Evolutionary conservation across 2,329 filamentous ascomycete genomes (phyloP).

Genomic region (Trichoderma pleuroti): DNA sequence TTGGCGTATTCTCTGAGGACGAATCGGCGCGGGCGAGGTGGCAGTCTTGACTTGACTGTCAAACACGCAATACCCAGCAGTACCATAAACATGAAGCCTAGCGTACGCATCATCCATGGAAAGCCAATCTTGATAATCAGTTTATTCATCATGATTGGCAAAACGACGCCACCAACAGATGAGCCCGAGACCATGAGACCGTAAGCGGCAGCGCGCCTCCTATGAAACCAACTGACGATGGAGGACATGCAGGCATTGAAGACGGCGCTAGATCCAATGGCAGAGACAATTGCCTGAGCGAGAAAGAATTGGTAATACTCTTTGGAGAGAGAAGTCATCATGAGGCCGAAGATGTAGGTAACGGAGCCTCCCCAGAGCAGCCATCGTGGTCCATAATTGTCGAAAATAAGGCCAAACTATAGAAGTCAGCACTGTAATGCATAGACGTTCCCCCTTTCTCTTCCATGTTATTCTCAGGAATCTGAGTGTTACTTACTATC

Average conservation of each 20-base stretch:
- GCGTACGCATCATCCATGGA: constrained; percentile 47
- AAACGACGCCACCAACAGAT: constrained; percentile 53
- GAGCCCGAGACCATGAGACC: constrained; percentile 53
- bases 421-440: neutral
- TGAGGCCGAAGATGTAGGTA: constrained; percentile 59
- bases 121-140: constrained; percentile 47
- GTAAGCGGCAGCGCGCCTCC: constrained; percentile 49
- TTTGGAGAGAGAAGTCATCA: constrained; percentile 57
- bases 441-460: neutral
- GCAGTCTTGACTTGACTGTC: constrained; percentile 41
- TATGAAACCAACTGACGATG: constrained; percentile 51
- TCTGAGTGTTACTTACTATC: constrained; percentile 30
- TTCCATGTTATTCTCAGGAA: neutral
- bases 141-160: constrained; percentile 58
- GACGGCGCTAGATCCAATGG: constrained; percentile 42
- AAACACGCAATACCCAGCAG: constrained; percentile 35
- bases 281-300: constrained; percentile 39
- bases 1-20: constrained; percentile 44
- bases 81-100: constrained; percentile 45
- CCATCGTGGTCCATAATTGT: constrained; percentile 60
- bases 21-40: constrained; percentile 45
- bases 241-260: constrained; percentile 43
- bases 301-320: constrained; percentile 46
- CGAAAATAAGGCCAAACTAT: constrained; percentile 58
- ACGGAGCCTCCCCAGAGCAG: constrained; percentile 53